phyloP scores from a whole-genome alignment of 257 asterid species.

The Lycium barbarum region DNA sequence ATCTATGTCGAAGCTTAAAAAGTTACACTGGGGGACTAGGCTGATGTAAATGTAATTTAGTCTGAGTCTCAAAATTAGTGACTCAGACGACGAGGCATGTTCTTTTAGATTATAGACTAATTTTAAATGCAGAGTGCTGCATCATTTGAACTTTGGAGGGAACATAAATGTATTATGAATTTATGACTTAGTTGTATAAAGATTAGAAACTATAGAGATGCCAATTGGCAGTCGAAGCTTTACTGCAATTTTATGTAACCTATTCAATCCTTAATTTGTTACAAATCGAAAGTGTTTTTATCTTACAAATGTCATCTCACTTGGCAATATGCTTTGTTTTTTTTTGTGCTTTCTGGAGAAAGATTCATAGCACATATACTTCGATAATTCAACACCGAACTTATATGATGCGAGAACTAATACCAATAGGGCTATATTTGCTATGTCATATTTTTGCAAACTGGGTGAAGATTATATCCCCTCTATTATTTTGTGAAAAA shows the following conservation, averaged over 20 bases:
- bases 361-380: background rate
- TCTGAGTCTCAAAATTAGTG: background rate
- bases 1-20: background rate
- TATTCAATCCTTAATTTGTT: background rate
- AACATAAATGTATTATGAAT: background rate
- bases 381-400: too few species aligned
- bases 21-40: background rate
- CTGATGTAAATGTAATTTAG: slow-evolving; percentile 6
- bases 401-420: background rate
- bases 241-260: background rate
- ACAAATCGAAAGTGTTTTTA: background rate
- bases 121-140: slow-evolving; percentile 19
- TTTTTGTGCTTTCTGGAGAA: background rate
- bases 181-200: background rate
- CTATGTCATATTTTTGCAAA: background rate
- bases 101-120: background rate
- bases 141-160: background rate
- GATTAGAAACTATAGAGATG: background rate
- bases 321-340: background rate
- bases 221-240: background rate
- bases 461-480: background rate
- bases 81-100: background rate
- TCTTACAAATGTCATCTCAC: background rate
- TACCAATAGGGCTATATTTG: background rate
- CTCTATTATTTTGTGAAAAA: background rate